phyloP scores from a whole-genome alignment of 805 yeast species.

The Metschnikowia baotianmanensis region DNA sequence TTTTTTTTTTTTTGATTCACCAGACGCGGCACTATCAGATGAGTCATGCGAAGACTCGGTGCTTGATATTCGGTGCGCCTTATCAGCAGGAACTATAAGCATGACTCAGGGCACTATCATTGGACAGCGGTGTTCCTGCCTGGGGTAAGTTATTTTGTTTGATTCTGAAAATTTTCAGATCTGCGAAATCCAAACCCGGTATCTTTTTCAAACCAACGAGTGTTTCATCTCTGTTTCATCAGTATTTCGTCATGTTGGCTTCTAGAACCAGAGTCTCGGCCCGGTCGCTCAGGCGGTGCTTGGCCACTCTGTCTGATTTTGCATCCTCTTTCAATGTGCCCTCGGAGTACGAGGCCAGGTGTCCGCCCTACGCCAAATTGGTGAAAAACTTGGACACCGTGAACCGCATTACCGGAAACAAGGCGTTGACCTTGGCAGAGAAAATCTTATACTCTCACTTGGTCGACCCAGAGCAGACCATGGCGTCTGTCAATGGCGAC shows the following conservation, averaged over 20 bases:
- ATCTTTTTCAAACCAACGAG: neutral
- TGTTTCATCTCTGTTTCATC: neutral
- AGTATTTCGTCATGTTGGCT: slow-evolving; percentile 18
- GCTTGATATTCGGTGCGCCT: slow-evolving; percentile 9
- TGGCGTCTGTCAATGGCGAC: slow-evolving; percentile 48
- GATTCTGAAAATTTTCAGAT: slow-evolving; percentile 3
- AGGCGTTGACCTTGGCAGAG: slow-evolving; percentile 90
- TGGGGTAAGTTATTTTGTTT: too few relatives aligned
- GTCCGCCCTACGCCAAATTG: slow-evolving; percentile 86
- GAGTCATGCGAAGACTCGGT: slow-evolving; percentile 8
- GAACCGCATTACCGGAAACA: slow-evolving; percentile 58
- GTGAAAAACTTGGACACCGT: slow-evolving; percentile 62
- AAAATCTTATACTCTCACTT: slow-evolving; percentile 92
- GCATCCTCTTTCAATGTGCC: slow-evolving; percentile 45
- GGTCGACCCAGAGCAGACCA: slow-evolving; percentile 81
- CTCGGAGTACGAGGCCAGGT: slow-evolving; percentile 58
- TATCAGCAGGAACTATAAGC: slow-evolving; percentile 17
- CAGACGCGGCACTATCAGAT: slow-evolving; percentile 8
- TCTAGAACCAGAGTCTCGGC: slow-evolving; percentile 13
- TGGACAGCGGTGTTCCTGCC: slow-evolving; percentile 12
- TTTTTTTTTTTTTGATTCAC: neutral
- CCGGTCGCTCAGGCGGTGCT: slow-evolving; percentile 18
- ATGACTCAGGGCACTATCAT: slow-evolving; percentile 9
- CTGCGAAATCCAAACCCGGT: neutral
- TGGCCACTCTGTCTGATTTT: slow-evolving; percentile 32